Evolutionary conservation across 1,284 basidiomycete genomes (phyloP), one percentile per base, ranked within the genome.

Genomic region (Puccinia triticina): DNA sequence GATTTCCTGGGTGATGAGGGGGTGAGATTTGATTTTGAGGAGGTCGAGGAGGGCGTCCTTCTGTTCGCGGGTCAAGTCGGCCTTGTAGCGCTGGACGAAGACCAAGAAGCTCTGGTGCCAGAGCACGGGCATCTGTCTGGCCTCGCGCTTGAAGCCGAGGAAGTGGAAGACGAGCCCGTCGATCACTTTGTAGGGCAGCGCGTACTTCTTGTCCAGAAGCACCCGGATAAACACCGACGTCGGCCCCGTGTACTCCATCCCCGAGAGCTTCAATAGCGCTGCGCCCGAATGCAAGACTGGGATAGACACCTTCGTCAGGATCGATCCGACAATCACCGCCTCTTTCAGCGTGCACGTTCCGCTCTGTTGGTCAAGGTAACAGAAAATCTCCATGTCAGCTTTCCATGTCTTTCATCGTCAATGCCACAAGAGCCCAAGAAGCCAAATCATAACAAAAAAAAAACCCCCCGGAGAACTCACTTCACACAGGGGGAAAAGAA

Each of bases 101-200:
- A 96, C 94, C 10, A 99, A 90, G 83, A 99, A 89, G 87, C 93
- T 94, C 88, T 99, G 97, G 87, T 99, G 95, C 97, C 97, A 99
- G 18, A 99, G 89, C 16, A 99, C 97, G 10, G 97, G 97, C 82
- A 97, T 89, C 87, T 92, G 92, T 83, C 88, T 87, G 32, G 88
- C 87, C 21, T 88, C 88, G 26, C 87, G 86, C 84, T 92, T 91
- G 80, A 98, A 92, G 53, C 95, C 92, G 85, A 99, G 93, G 87
- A 96, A 99, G 89, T 99, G 97, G 90, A 97, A 98, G 21, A 99
- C 95, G 81, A 99, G 91, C 3, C 94, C 93, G 86, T 99, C 97
- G 82, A 99, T 92, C 34, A 98, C 96, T 89, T 99, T 98, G 90
- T 96, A 99, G 0, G 97, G 97, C 53, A 99, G 89, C 78, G 97